Base-by-base conservation (phyloP, 1,139 yeast species). In the Casaregolazyma suthepensis region DNA sequence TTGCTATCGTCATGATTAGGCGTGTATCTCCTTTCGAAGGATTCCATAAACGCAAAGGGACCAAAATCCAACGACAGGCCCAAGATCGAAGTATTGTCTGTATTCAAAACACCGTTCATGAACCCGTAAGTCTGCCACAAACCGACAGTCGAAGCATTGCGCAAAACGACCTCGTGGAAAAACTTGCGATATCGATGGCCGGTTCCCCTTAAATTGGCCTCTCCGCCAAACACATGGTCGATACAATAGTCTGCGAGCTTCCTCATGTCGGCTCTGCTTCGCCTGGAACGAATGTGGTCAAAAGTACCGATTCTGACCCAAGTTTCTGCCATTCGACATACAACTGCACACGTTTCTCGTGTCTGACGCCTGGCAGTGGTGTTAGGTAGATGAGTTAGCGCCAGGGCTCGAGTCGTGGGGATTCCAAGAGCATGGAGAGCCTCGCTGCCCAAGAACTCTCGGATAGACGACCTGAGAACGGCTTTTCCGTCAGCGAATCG, bases 401-500 rank as follows among this genome's bases (percentile, higher is more conserved):
- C 77, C 48, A 93, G 69, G 0, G 96, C 96, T 55, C 98, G 74
- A 0, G 97, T 85, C 0, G 95, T 75, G 0, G 98, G 96, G 9
- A 93, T 83, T 0, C 95, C 94, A 38, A 93, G 77, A 1, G 91
- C 87, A 66, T 86, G 70, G 53, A 91, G 74, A 48, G 87, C 83
- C 65, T 93, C 99, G 3, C 94, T 85, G 1, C 87, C 87, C 53
- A 91, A 75, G 56, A 87, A 91, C 66, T 93, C 99, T 46, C 98
- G 75, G 43, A 93, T 82, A 42, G 95, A 83, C 1, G 97, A 88
- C 57, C 97, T 71, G 22, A 93, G 66, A 1, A 90, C 96, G 0
- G 98, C 98, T 64, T 89, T 90, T 1, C 99, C 99, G 69, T 93
- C 99, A 0, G 97, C 98, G 75, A 91, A 91, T 55, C 99, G 76